Conservation (phyloP, 2,329 filamentous ascomycete species). For the Pleoardoris graminearum region DNA sequence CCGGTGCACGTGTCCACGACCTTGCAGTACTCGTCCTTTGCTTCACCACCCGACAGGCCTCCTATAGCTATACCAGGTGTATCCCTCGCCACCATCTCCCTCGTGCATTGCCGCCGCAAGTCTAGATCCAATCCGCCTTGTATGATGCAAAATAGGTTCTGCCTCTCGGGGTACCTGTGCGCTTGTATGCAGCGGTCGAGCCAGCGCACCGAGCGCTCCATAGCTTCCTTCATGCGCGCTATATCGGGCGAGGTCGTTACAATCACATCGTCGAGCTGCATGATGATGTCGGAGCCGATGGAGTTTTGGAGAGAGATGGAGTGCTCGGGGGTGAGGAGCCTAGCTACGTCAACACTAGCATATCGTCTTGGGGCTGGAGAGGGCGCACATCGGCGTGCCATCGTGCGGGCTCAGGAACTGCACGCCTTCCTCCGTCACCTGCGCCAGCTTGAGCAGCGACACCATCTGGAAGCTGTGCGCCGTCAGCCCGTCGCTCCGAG, state of each 20-base stretch:
- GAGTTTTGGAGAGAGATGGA: slow-evolving; percentile 95
- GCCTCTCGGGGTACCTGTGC: slow-evolving; percentile 77
- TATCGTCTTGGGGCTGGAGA: no score
- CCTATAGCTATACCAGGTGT: slow-evolving; percentile 97
- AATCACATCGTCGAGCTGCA: slow-evolving; percentile 98
- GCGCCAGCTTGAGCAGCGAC: slow-evolving; percentile 87
- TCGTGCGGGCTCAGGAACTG: slow-evolving; percentile 96
- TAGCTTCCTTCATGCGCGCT: slow-evolving; percentile 87
- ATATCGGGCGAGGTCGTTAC: slow-evolving; percentile 92
- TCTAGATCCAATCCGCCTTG: slow-evolving; percentile 91
- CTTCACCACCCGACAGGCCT: slow-evolving; percentile 91
- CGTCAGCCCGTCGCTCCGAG: slow-evolving; percentile 15
- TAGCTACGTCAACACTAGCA: slow-evolving; percentile 32
- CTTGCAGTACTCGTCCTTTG: slow-evolving; percentile 87
- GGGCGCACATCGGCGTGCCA: slow-evolving; percentile 91
- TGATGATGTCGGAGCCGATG: slow-evolving; percentile 98
- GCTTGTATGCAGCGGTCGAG: slow-evolving; percentile 91
- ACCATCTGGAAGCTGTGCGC: slow-evolving; percentile 92
- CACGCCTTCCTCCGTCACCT: slow-evolving; percentile 93
- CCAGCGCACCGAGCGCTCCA: slow-evolving; percentile 94
- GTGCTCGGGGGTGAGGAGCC: slow-evolving; percentile 92
- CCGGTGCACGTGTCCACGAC: slow-evolving; percentile 87
- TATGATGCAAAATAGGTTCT: slow-evolving; percentile 98
- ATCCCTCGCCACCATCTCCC: slow-evolving; percentile 83
- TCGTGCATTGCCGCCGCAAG: slow-evolving; percentile 80